Percentiles rank a stretch among this genome's conserved stretches.
Conservation (phyloP, 23 red algal species). For the Gracilaria domingensis region DNA sequence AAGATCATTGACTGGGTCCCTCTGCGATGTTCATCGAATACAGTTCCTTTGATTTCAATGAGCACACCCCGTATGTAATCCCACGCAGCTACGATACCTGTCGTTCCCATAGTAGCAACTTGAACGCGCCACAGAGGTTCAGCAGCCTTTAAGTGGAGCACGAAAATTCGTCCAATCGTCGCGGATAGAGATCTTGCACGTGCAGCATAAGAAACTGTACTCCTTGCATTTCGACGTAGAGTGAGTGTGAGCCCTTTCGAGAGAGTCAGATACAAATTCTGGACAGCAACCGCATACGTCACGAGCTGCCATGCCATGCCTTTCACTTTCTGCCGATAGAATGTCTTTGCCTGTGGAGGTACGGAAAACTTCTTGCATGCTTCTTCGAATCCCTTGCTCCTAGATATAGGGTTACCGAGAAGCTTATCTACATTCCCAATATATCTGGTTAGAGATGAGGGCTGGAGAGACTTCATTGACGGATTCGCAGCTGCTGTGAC, state of each 20-base stretch:
- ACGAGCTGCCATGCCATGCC: conserved; percentile 72
- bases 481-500: conserved; percentile 63
- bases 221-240: conserved; percentile 36
- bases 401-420: conserved; percentile 1
- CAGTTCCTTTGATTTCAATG: conserved; percentile 63
- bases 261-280: conserved; percentile 65
- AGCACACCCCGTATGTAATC: conserved; percentile 77
- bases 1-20: conserved; percentile 67
- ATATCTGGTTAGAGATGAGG: background rate
- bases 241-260: conserved; percentile 39
- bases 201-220: conserved; percentile 20
- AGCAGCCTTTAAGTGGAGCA: conserved; percentile 57
- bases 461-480: conserved; percentile 24
- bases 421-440: conserved; percentile 37
- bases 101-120: conserved; percentile 55
- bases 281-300: conserved; percentile 67
- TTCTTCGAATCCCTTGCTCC: conserved; percentile 38
- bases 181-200: conserved; percentile 39
- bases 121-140: conserved; percentile 58
- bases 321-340: conserved; percentile 49
- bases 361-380: conserved; percentile 40
- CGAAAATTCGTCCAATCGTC: conserved; percentile 75
- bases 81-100: conserved; percentile 66
- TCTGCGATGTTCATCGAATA: conserved; percentile 62
- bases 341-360: conserved; percentile 22